These are phyloP conservation scores for Apiospora phragmitis DNA, from an alignment of 2,329 filamentous ascomycete species.

Conservation along the genomic window DNA sequence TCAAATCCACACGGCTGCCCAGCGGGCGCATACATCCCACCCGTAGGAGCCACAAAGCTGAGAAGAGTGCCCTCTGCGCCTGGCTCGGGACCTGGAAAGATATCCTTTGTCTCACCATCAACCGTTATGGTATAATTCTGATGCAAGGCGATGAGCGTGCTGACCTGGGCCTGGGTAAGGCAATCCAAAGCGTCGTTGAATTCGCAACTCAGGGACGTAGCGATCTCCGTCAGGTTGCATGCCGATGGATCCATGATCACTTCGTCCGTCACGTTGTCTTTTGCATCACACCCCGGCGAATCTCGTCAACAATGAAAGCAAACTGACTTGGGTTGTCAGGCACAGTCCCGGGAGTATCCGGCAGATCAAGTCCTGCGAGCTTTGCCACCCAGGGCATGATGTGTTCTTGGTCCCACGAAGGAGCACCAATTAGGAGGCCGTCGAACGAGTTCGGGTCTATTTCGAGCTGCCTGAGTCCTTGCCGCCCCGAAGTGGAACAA, in stretches of 20 bases:
- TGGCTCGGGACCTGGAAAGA: conserved; percentile 26
- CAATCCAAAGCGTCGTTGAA: conserved; percentile 28
- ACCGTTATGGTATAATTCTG: conserved; percentile 26
- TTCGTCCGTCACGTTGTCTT: conserved; percentile 42
- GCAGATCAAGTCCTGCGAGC: conserved; percentile 40
- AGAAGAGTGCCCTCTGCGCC: conserved; percentile 19
- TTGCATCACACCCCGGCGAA: conserved; percentile 44
- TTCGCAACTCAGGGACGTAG: conserved; percentile 35
- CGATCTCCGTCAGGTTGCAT: conserved; percentile 37
- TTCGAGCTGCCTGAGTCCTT: conserved; percentile 56
- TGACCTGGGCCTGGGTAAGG: conserved; percentile 41
- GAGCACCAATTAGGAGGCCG: conserved; percentile 51
- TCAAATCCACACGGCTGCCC: background rate
- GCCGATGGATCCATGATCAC: conserved; percentile 41
- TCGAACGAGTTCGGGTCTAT: conserved; percentile 56
- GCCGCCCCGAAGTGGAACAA: conserved; percentile 60
- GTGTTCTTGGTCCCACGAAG: conserved; percentile 33
- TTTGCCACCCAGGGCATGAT: background rate
- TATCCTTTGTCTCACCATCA: conserved; percentile 16
- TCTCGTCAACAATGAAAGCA: conserved; percentile 39
- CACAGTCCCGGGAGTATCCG: conserved; percentile 42
- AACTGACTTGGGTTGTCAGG: conserved; percentile 34
- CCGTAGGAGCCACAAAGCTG: background rate
- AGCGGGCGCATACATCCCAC: background rate
- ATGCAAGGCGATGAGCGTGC: conserved; percentile 30